A percentile compares a stretch with the other conserved stretches of the same genome.
Conservation (phyloP, 441 rosid species). For the Viola pubescens region DNA sequence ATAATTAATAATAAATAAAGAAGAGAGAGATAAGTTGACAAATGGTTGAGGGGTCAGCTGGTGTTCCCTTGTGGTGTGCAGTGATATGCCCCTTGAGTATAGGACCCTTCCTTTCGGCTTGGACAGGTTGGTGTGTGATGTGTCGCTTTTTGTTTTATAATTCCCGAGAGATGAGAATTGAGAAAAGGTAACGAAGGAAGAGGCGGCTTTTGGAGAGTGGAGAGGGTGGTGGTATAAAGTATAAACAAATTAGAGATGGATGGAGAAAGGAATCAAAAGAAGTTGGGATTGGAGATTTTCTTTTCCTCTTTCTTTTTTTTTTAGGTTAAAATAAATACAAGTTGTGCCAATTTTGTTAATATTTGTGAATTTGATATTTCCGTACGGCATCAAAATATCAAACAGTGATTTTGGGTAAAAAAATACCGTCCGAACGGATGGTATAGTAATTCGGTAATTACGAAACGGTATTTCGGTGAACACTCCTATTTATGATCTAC, state of each 20-base stretch:
- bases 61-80: neutral
- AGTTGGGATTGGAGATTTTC: neutral
- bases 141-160: neutral
- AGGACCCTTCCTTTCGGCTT: conserved; percentile 18
- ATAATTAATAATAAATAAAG: too few species aligned
- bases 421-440: too few species aligned
- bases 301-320: neutral
- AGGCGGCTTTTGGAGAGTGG: conserved; percentile 43
- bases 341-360: too few species aligned
- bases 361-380: too few species aligned
- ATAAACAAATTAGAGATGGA: neutral
- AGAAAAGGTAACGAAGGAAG: conserved; percentile 6
- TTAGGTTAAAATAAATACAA: too few species aligned
- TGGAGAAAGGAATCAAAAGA: conserved; percentile 7
- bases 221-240: conserved; percentile 46
- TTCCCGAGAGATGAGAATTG: too few species aligned
- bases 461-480: too few species aligned
- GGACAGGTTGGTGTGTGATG: neutral
- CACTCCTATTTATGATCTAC: too few species aligned
- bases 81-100: neutral
- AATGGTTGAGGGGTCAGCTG: conserved; percentile 5
- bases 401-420: too few species aligned
- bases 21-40: neutral
- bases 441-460: too few species aligned
- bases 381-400: too few species aligned